A percentile compares a stretch with the other conserved stretches of the same genome.
Conservation (phyloP, 306 rosid species). For the Cyamopsis tetragonoloba region DNA sequence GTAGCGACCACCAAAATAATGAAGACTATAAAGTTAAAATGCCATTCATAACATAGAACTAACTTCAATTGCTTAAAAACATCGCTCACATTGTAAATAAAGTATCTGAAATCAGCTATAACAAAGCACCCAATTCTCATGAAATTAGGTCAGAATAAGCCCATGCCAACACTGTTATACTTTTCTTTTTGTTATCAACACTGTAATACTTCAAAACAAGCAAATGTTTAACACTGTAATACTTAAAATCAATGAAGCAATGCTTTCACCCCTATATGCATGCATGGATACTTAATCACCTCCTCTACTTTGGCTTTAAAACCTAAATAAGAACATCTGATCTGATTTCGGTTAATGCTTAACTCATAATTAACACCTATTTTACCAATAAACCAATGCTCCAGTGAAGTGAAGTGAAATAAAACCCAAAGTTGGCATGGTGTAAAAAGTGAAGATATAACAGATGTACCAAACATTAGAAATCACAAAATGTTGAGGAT, state of each 20-base stretch:
- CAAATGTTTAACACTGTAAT: not conserved
- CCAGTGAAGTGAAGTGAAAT: not conserved
- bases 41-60: not conserved
- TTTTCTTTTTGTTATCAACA: not conserved
- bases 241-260: not conserved
- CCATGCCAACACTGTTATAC: not conserved
- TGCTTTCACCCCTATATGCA: not conserved
- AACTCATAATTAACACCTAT: not conserved
- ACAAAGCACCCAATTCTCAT: no score
- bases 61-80: not conserved
- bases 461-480: no score
- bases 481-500: not conserved
- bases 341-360: not conserved
- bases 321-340: not conserved
- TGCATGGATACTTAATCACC: not conserved
- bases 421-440: not conserved
- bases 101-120: not conserved
- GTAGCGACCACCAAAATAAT: not conserved
- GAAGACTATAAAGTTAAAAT: not conserved
- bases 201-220: not conserved
- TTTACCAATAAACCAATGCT: not conserved
- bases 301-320: not conserved
- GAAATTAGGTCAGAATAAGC: not conserved
- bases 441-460: not conserved
- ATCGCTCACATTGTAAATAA: not conserved